Evolutionary conservation across 441 rosid genomes (phyloP), one percentile per base, ranked within the genome.

Genomic region (Sinapis alba): DNA sequence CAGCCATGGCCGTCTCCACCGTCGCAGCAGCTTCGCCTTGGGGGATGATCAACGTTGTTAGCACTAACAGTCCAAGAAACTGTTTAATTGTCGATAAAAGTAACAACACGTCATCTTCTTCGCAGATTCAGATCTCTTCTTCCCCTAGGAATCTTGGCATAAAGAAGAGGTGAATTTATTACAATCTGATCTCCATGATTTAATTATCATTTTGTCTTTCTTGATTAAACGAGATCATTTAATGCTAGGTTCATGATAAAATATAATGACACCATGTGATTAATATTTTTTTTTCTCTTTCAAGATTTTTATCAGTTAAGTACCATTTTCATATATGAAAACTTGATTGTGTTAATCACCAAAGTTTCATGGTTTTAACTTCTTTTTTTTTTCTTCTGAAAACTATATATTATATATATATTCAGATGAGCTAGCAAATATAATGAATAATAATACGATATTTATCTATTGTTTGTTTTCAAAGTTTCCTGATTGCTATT

Each of bases 61-160:
- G n/a, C n/a, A 62, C 69, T 26, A 72, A 72, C 34, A 72, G 66
- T 70, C 65, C 74, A 57, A 58, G 57, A 59, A 70, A 70, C 65
- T 41, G 65, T 41, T 23, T 68, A 54, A 7, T 70, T 27, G 51
- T 57, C 19, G 74, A 58, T 30, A 64, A 62, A 62, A 74, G 21
- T 62, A 76, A 62, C 63, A 51, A 69, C 62, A 34, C 80, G n/a
- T 26, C 69, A 30, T 62, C 68, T 2, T 50, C 75, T 18, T 62
- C 75, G 36, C 62, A 62, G 51, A 62, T 72, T 50, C 98, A 91
- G 98, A 91, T 93, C 97, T 88, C 96, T 47, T 84, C 96, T 63
- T 84, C 97, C 38, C 90, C 97, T 20, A 83, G 85, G 84, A 93
- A 87, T 86, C 86, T 89, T 84, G 92, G 86, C 23, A 83, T 82